These are phyloP conservation scores for Xylaria sp. DNA, from an alignment of 2,329 filamentous ascomycete species.

Conservation along the genomic window DNA sequence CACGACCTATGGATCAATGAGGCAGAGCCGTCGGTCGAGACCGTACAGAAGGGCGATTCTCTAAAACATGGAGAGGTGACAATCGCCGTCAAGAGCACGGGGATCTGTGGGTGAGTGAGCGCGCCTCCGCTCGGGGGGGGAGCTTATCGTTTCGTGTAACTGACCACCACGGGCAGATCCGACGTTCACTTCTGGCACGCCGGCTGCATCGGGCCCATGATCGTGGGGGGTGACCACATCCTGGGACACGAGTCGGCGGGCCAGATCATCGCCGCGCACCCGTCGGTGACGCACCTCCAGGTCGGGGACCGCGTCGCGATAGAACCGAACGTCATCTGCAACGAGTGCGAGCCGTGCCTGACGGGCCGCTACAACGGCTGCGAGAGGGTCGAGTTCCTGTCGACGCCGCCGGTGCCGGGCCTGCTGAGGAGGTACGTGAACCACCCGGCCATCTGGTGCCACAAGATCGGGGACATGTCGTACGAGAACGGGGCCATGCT, in stretches of 20 bases:
- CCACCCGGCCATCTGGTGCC: constrained; percentile 92
- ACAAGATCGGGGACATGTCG: constrained; percentile 91
- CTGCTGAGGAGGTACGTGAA: constrained; percentile 91
- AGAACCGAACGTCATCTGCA: constrained; percentile 93
- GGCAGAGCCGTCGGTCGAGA: constrained; percentile 74
- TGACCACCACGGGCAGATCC: constrained; percentile 57
- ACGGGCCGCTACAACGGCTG: constrained; percentile 96
- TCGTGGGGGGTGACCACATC: constrained; percentile 85
- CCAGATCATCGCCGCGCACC: constrained; percentile 77
- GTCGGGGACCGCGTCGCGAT: constrained; percentile 90
- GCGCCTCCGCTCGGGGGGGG: neutral
- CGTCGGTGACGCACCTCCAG: constrained; percentile 76
- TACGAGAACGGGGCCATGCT: constrained; percentile 90
- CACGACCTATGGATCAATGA: constrained; percentile 90
- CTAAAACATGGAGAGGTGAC: constrained; percentile 84
- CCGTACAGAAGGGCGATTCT: constrained; percentile 67
- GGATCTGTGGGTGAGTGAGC: constrained; percentile 80
- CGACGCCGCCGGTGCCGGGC: constrained; percentile 86
- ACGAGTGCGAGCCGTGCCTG: constrained; percentile 85
- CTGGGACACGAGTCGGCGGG: constrained; percentile 94
- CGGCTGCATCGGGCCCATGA: constrained; percentile 94
- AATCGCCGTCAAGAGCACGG: constrained; percentile 87
- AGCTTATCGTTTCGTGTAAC: constrained; percentile 3
- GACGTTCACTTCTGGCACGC: constrained; percentile 98
- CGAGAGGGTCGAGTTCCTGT: constrained; percentile 81